Percentiles rank a stretch among this genome's conserved stretches.
phyloP scores from a whole-genome alignment of 805 yeast genomes.

The Tetrapisispora iriomotensis region DNA sequence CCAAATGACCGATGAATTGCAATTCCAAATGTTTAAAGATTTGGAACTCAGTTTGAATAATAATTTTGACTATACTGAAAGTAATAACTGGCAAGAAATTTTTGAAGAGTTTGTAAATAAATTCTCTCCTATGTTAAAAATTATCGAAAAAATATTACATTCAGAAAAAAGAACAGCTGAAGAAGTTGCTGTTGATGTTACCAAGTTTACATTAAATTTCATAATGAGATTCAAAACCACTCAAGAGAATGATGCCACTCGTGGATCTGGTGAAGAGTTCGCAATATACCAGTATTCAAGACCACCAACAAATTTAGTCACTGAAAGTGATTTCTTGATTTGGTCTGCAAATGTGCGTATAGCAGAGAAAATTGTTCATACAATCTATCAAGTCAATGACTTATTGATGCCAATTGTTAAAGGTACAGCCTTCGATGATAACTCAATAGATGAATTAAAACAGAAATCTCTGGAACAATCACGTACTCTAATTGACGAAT shows the following conservation, averaged over 20 bases:
- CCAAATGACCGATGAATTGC: constrained; percentile 29
- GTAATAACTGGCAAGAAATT: constrained; percentile 48
- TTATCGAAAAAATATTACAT: constrained; percentile 33
- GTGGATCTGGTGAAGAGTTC: constrained; percentile 23
- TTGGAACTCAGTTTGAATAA: constrained; percentile 25
- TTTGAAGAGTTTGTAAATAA: constrained; percentile 41
- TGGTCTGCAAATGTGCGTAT: constrained; percentile 39
- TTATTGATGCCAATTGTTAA: constrained; percentile 21
- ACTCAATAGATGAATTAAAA: neutral
- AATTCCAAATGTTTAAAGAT: constrained; percentile 29
- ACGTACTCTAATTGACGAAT: constrained; percentile 4
- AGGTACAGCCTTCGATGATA: constrained; percentile 10
- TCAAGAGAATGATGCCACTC: constrained; percentile 8
- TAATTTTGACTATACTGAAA: constrained; percentile 32
- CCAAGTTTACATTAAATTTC: constrained; percentile 35
- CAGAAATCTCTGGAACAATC: constrained; percentile 9
- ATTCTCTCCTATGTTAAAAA: constrained; percentile 41
- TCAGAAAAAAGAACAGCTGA: constrained; percentile 7
- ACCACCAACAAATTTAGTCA: constrained; percentile 31
- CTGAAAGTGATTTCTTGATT: constrained; percentile 39
- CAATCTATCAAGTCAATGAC: constrained; percentile 31
- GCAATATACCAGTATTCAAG: constrained; percentile 41
- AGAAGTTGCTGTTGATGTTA: constrained; percentile 27
- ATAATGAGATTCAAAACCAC: constrained; percentile 33
- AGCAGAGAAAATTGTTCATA: constrained; percentile 30